Percentiles rank a stretch among this genome's conserved stretches.
These are phyloP conservation scores for Colletotrichum gloeosporioides DNA, from an alignment of 2,329 filamentous ascomycete genomes.

Conservation along the genomic window DNA sequence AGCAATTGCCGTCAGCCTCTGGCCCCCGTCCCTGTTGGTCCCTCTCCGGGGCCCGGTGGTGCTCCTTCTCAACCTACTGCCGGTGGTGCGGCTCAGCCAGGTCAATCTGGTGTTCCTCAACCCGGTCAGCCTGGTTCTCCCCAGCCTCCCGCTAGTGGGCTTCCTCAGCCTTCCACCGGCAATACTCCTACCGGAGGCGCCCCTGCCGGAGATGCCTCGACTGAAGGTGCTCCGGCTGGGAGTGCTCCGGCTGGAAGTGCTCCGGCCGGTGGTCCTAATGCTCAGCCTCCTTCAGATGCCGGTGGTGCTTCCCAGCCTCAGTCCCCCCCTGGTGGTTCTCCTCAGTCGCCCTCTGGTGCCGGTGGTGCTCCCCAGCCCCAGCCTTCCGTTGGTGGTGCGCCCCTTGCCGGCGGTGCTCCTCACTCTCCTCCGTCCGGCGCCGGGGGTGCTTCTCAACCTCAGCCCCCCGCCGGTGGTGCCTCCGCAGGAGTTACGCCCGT, in stretches of 20 bases:
- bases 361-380: not conserved
- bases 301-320: not conserved
- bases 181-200: too few relatives aligned
- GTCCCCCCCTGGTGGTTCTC: not conserved
- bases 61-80: not conserved
- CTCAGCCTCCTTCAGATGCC: not conserved
- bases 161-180: too few relatives aligned
- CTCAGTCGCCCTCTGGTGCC: not conserved
- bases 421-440: not conserved
- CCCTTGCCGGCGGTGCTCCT: not conserved
- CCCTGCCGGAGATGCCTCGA: too few relatives aligned
- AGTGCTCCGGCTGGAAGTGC: not conserved
- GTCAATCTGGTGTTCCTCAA: not conserved
- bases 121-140: not conserved
- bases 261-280: not conserved
- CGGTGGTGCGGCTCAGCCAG: not conserved
- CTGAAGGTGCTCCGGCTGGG: too few relatives aligned
- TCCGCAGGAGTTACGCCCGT: not conserved
- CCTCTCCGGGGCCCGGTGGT: not conserved
- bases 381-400: not conserved
- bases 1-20: not conserved
- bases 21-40: not conserved
- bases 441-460: not conserved
- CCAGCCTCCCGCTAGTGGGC: too few relatives aligned
- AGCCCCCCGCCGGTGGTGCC: not conserved